These are phyloP conservation scores for Cylindrodendrum hubeiense DNA, from an alignment of 2,329 filamentous ascomycete species.

Conservation along the genomic window DNA sequence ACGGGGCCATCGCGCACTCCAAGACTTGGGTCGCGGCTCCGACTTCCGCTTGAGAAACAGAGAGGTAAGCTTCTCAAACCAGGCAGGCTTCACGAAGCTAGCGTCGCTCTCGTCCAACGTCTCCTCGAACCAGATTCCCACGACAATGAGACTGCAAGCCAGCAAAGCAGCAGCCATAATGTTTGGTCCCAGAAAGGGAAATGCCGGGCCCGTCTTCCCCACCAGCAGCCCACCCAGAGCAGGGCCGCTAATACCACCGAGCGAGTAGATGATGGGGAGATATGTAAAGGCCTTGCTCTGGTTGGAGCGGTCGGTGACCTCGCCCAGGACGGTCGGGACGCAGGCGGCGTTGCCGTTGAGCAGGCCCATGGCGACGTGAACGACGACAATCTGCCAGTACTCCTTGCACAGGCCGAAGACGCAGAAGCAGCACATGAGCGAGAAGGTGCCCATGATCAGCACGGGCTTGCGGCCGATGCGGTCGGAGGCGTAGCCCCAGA, in stretches of 20 bases:
- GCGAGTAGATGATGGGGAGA: conserved; percentile 93
- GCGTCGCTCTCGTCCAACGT: conserved; percentile 61
- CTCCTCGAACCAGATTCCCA: conserved; percentile 88
- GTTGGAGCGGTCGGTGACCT: conserved; percentile 95
- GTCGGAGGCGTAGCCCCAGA: conserved; percentile 69
- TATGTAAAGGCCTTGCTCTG: conserved; percentile 95
- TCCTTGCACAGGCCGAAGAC: conserved; percentile 88
- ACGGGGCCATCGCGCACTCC: conserved; percentile 55
- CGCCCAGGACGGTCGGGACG: conserved; percentile 92
- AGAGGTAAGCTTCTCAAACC: conserved; percentile 48
- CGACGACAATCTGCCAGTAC: conserved; percentile 85
- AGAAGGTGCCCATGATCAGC: conserved; percentile 81
- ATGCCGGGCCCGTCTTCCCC: conserved; percentile 68
- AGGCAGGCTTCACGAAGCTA: conserved; percentile 47
- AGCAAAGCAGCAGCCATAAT: conserved; percentile 81
- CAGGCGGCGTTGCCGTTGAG: conserved; percentile 96
- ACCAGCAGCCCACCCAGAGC: conserved; percentile 90
- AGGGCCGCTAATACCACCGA: conserved; percentile 93
- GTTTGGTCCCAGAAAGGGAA: conserved; percentile 90
- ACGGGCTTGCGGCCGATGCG: conserved; percentile 80
- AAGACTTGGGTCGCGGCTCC: conserved; percentile 47
- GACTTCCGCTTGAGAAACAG: conserved; percentile 41
- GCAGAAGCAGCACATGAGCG: conserved; percentile 84
- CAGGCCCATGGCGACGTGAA: conserved; percentile 91
- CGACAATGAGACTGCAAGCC: conserved; percentile 77